Base-by-base conservation (phyloP, 148 eudicot genomes). In the Rhododendron williamsianum region DNA sequence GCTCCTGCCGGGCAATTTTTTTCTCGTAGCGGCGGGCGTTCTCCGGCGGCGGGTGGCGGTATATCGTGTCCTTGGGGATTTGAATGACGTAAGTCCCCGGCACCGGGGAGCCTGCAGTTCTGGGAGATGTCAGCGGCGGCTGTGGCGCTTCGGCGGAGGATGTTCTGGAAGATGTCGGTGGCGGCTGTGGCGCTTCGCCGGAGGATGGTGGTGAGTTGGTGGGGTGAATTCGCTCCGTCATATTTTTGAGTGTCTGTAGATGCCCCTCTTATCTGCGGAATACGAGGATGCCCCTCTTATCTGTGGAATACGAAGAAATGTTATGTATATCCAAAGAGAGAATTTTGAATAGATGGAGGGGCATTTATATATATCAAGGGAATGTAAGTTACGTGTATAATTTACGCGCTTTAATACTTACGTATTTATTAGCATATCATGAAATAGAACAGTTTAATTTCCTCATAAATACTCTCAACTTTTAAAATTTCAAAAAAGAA, bases 31-130 rank as follows among this genome's bases (percentile, higher is more conserved):
- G 91, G 84, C 83, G 90, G 35, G 94, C 93, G 76, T 96, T 96
- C 65, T 94, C 97, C 12, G 98, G 95, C 0, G 96, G 94, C 1
- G 99, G 99, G 52, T 89, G 86, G 21, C 95, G 94, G 88, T 88
- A 94, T 52, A 97, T 89, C 38, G 94, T 97, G 23, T 97, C 97
- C 81, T 93, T 95, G 1, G 99, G 96, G 45, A 97, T 81, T 84
- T 94, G 97, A 38, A 97, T 88, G 19, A 95, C 91, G 78, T 94
- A 95, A 2, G 98, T 95, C 11, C 91, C 93, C 4, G 95, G 87
- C 46, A 92, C 86, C 1, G 95, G 92, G 1, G 92, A 2, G 43
- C 87, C 41, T 45, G 88, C 54, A 12, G 56, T 30, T 63, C 84
- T 3, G n/a, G 27, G 23, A 1, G 9, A 3, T 46, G 82, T 2